Base-by-base conservation (phyloP, 768 basidiomycete genomes). In the Phallus indusiatus region DNA sequence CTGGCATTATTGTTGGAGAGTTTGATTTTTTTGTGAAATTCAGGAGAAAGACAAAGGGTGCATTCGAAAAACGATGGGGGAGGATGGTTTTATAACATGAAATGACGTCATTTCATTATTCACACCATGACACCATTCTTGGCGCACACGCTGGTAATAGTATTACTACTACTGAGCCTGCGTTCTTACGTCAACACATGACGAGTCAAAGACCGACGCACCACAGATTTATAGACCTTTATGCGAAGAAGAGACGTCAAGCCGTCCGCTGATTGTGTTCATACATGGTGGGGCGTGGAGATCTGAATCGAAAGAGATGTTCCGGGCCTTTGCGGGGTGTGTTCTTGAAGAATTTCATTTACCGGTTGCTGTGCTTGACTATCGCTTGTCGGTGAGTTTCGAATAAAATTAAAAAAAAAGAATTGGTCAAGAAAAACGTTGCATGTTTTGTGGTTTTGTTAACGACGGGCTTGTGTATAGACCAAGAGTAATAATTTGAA, bases 271-370 rank as follows among this genome's bases (percentile, higher is more conserved):
- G 47, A 66, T 90, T 42, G 81, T 82, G 65, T 91, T 90, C 65
- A 73, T 91, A 28, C 90, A 90, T 64, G 90, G 90, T 33, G 90
- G 90, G 35, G 90, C 90, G 21, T 93, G 90, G 90, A 75, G 82
- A 65, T 90, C 88, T 49, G 88, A 88, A 64, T 88, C 90, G 73
- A 92, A 92, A 72, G 67, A 69, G 3, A 76, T 84, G 62, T 78
- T 88, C 67, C 69, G 69, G 5, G 60, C 51, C 17, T 73, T 89
- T 42, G 89, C 86, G 5, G 76, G 71, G 56, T 69, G 65, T 21
- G 77, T 91, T 16, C 80, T 75, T 52, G 46, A 64, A 6, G 72
- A 70, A 60, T 83, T 86, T 1, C 67, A 70, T 54, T 81, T 63
- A 63, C 72, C 85, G 0, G 85, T 92, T 47, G 82, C 81, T 1